Percentiles rank a stretch among this genome's conserved stretches.
Evolutionary conservation across 306 rosid species (phyloP).

Genomic region (Cucurbita argyrosperma): DNA sequence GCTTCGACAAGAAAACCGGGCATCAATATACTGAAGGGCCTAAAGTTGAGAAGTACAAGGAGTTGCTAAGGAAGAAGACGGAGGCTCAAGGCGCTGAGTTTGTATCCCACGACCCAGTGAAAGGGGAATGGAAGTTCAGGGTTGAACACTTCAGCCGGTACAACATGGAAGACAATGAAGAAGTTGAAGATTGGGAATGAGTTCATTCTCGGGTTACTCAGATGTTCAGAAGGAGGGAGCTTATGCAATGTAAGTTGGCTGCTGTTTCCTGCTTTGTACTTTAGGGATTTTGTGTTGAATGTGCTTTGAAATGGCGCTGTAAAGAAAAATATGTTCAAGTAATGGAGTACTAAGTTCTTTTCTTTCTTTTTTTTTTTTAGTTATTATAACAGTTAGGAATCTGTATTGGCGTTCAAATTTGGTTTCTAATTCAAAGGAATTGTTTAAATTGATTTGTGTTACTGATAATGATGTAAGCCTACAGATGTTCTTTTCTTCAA

Average conservation of each 20-base stretch:
- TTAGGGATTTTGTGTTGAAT: background rate
- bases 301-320: background rate
- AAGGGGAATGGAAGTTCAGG: constrained; percentile 92
- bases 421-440: background rate
- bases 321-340: background rate
- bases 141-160: constrained; percentile 72
- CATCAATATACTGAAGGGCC: constrained; percentile 63
- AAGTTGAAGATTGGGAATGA: constrained; percentile 5
- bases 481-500: background rate
- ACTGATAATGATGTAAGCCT: background rate
- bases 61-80: constrained; percentile 81
- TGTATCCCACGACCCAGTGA: constrained; percentile 51
- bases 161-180: constrained; percentile 35
- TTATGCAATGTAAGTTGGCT: background rate
- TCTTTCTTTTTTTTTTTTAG: background rate
- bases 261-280: background rate
- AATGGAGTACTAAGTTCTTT: background rate
- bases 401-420: background rate
- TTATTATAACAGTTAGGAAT: background rate
- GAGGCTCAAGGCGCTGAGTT: constrained; percentile 92
- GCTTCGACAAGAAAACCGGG: constrained; percentile 68
- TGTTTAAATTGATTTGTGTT: background rate
- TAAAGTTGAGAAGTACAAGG: constrained; percentile 63
- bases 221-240: background rate
- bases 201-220: background rate